Evolutionary conservation across 805 yeast species (phyloP), one percentile per base, ranked within the genome.

Genomic region (Candida sanyiensis): DNA sequence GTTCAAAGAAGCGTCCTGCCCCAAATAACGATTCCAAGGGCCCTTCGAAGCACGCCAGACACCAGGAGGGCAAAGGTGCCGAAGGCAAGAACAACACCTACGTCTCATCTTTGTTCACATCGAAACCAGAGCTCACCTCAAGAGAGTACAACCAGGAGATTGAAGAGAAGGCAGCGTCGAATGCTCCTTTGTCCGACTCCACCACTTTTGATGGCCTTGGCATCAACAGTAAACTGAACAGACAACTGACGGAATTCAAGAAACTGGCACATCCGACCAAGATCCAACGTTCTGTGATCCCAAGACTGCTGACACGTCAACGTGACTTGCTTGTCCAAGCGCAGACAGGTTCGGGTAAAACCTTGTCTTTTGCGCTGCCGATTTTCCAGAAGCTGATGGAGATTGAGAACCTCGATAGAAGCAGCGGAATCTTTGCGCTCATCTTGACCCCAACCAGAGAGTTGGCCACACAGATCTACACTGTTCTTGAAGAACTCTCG

Each of bases 281-380:
- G 49, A 86, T 93, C 48, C 99, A 93, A 62, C 72, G 86, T 47
- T 63, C 82, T 6, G 93, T 83, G 0, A 66, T 88, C 8, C 96
- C 97, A 16, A 66, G 68, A 37, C 57, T 78, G 21, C 49, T 74
- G 6, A 56, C 65, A 1, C 50, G 61, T 11, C 50, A 56, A 7
- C 48, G 69, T 30, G 98, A 93, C 61, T 64, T 88, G 40, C 83
- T 93, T 49, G 83, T 93, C 33, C 94, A 88, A 56, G 96, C 99
- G 0, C 97, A 94, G 62, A 93, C 99, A 0, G 99, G 99, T 38
- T 89, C 97, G 0, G 99, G 99, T 61, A 93, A 93, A 61, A 93
- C 99, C 0, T 62, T 93, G 40, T 80, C 97, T 0, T 94, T 84
- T 57, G 66, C 82, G 3, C 63, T 94, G 27, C 99, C 98, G 1